These are phyloP conservation scores for Penicillium nucicola DNA, from an alignment of 495 filamentous ascomycete genomes.

Conservation along the genomic window DNA sequence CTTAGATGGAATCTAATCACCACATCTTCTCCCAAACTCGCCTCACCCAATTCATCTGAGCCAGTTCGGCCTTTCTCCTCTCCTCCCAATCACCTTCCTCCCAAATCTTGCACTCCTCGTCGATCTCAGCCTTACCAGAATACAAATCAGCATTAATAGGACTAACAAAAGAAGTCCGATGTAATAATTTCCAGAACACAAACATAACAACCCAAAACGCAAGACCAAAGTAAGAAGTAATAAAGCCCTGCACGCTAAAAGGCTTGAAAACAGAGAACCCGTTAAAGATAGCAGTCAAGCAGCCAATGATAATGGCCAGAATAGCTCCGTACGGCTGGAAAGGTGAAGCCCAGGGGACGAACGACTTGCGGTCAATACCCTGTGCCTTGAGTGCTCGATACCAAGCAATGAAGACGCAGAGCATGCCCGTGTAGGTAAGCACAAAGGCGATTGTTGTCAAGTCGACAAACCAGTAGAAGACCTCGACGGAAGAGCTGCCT, in stretches of 20 bases:
- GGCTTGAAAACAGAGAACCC: constrained; percentile 33
- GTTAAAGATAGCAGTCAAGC: constrained; percentile 24
- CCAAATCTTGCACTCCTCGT: constrained; percentile 33
- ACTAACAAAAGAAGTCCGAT: constrained; percentile 26
- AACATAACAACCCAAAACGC: constrained; percentile 31
- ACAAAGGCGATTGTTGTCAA: constrained; percentile 50
- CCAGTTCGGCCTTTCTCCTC: constrained; percentile 23
- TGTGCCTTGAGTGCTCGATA: constrained; percentile 54
- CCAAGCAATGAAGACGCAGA: constrained; percentile 54
- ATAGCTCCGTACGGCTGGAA: constrained; percentile 28
- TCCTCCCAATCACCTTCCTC: constrained; percentile 29
- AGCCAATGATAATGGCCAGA: constrained; percentile 21
- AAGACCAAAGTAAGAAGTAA: constrained; percentile 34
- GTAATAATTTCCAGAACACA: constrained; percentile 30
- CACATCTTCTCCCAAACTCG: constrained; percentile 33
- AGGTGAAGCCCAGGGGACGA: constrained; percentile 27
- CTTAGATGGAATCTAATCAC: constrained; percentile 21
- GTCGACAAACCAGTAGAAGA: constrained; percentile 58
- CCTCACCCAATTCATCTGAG: constrained; percentile 19
- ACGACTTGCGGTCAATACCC: constrained; percentile 44
- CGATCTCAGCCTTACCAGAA: constrained; percentile 30
- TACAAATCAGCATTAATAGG: constrained; percentile 23
- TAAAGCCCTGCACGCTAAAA: constrained; percentile 30
- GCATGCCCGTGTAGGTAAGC: constrained; percentile 55
- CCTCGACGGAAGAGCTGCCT: constrained; percentile 46